These are phyloP conservation scores for Hirsutella thompsonii DNA, from an alignment of 2,329 filamentous ascomycete species.

Conservation along the genomic window DNA sequence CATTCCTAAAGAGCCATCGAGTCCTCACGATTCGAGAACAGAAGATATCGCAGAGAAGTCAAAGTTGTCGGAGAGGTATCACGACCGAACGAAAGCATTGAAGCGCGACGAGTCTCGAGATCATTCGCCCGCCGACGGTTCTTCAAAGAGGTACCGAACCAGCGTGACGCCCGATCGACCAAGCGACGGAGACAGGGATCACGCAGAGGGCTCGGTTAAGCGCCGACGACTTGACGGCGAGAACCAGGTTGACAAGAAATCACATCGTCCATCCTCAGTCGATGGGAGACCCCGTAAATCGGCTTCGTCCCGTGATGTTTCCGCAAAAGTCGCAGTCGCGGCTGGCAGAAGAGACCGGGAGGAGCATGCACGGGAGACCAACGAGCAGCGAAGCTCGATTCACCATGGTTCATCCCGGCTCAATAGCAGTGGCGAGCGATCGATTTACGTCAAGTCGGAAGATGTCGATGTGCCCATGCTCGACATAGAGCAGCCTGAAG, in stretches of 20 bases:
- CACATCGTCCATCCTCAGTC: conserved; percentile 27
- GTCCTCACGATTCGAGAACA: conserved; percentile 33
- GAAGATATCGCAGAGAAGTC: conserved; percentile 37
- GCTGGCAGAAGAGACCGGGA: conserved; percentile 25
- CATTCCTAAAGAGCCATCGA: conserved; percentile 37
- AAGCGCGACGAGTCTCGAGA: conserved; percentile 50
- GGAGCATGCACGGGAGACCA: conserved; percentile 22
- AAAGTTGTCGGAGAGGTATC: conserved; percentile 39
- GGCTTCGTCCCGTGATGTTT: conserved; percentile 24
- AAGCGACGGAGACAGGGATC: conserved; percentile 40
- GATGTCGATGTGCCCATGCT: conserved; percentile 43
- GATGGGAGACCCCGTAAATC: conserved; percentile 33
- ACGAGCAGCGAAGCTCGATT: conserved; percentile 23
- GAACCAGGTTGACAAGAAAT: conserved; percentile 30
- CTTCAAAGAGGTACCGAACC: conserved; percentile 44
- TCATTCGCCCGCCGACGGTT: conserved; percentile 34
- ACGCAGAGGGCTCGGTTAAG: conserved; percentile 37
- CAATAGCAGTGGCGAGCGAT: conserved; percentile 27
- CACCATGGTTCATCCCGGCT: conserved; percentile 29
- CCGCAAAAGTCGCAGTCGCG: conserved; percentile 21
- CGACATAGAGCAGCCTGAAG: conserved; percentile 25
- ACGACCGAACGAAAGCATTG: conserved; percentile 46
- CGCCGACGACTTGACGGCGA: conserved; percentile 44
- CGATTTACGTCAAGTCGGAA: conserved; percentile 44
- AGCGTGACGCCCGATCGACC: conserved; percentile 45